Evolutionary conservation across 352 stramenopile species (phyloP).

Genomic region (Phytophthora sojae): DNA sequence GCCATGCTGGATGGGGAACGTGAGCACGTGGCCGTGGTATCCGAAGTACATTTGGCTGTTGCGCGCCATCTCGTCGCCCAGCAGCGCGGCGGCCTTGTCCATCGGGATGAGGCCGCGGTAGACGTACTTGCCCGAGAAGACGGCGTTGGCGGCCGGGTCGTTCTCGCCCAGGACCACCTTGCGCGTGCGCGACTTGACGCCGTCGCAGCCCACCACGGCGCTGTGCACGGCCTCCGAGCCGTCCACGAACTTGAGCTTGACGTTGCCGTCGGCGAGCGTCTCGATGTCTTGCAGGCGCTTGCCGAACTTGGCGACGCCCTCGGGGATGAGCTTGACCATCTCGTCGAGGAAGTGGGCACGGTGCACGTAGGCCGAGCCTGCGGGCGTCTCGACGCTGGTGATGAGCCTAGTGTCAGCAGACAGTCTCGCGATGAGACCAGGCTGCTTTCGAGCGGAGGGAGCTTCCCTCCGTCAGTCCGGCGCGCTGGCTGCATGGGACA

Average conservation of each 20-base stretch:
- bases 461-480: too few species aligned
- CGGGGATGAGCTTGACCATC: constrained; percentile 39
- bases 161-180: constrained; percentile 39
- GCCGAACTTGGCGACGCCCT: constrained; percentile 36
- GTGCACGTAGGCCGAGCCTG: constrained; percentile 44
- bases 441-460: too few species aligned
- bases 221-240: constrained; percentile 43
- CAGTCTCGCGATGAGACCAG: too few species aligned
- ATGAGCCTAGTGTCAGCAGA: constrained; percentile 27
- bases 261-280: constrained; percentile 38
- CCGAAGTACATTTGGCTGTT: constrained; percentile 54
- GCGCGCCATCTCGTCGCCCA: constrained; percentile 45
- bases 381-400: constrained; percentile 38
- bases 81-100: constrained; percentile 40
- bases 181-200: constrained; percentile 42
- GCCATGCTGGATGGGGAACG: constrained; percentile 44
- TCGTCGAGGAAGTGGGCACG: constrained; percentile 45
- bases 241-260: constrained; percentile 43
- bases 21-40: constrained; percentile 46
- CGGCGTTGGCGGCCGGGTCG: constrained; percentile 32
- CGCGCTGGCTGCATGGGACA: too few species aligned
- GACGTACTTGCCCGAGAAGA: constrained; percentile 48
- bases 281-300: constrained; percentile 44
- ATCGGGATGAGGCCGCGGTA: constrained; percentile 45
- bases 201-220: constrained; percentile 39